Percentiles rank a stretch among this genome's conserved stretches.
Evolutionary conservation across 345 rosid species (phyloP).

Genomic region (Camelina neglecta): DNA sequence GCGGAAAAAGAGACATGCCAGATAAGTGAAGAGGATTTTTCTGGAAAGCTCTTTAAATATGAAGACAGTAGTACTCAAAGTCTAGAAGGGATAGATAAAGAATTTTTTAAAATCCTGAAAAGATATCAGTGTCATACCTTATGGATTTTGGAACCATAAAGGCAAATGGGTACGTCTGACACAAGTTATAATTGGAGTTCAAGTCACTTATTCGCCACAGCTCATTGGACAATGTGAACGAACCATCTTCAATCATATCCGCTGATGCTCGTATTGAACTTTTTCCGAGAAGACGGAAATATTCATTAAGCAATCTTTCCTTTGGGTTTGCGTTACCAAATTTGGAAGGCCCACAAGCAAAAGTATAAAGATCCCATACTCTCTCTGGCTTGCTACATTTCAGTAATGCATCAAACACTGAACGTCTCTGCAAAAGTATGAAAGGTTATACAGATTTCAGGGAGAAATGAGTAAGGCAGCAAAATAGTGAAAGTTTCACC

Average conservation of each 20-base stretch:
- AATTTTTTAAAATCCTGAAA: background rate
- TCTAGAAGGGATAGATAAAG: background rate
- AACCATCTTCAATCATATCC: slow-evolving; percentile 72
- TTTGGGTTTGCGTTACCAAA: slow-evolving; percentile 73
- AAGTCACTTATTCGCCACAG: slow-evolving; percentile 83
- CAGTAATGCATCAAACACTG: slow-evolving; percentile 63
- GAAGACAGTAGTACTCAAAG: background rate
- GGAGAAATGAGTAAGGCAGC: slow-evolving; percentile 11
- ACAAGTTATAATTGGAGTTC: slow-evolving; percentile 73
- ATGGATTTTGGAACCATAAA: slow-evolving; percentile 82
- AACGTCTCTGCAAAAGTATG: slow-evolving; percentile 68
- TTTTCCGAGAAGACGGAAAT: slow-evolving; percentile 88
- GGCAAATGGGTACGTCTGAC: slow-evolving; percentile 90
- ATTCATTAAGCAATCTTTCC: slow-evolving; percentile 88
- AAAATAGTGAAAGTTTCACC: slow-evolving; percentile 50
- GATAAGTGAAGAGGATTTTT: background rate
- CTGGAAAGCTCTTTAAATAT: background rate
- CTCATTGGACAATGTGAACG: slow-evolving; percentile 75
- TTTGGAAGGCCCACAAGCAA: slow-evolving; percentile 79
- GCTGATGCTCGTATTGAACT: slow-evolving; percentile 62
- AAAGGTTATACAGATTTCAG: slow-evolving; percentile 9
- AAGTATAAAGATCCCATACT: slow-evolving; percentile 87
- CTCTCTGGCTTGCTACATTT: slow-evolving; percentile 73
- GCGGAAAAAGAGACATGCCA: slow-evolving; percentile 1
- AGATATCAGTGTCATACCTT: slow-evolving; percentile 52